Evolutionary conservation across 2,329 filamentous ascomycete species (phyloP).

Genomic region (Talaromyces sp.): DNA sequence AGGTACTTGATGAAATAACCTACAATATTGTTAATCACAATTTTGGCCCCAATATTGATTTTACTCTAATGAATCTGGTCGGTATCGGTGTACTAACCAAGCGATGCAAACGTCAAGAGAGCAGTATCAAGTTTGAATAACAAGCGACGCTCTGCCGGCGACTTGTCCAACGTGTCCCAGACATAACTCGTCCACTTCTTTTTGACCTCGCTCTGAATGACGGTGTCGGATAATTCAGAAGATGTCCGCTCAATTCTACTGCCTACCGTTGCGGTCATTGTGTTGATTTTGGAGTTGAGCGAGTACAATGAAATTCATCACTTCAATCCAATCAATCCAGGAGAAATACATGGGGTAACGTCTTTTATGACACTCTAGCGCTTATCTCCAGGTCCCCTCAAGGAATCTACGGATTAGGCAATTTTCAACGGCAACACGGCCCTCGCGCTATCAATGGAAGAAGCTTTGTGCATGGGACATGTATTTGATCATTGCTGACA

Average conservation of each 20-base stretch:
- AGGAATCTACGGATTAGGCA: background rate
- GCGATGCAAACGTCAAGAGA: constrained; percentile 47
- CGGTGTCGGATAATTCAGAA: constrained; percentile 12
- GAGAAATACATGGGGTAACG: background rate
- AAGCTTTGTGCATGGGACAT: constrained; percentile 18
- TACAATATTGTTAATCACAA: constrained; percentile 18
- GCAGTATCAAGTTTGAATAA: constrained; percentile 50
- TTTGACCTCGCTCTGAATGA: constrained; percentile 30
- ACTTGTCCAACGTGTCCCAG: constrained; percentile 54
- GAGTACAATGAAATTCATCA: background rate
- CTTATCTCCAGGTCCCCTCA: background rate
- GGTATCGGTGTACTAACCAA: constrained; percentile 29
- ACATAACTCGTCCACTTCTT: constrained; percentile 50
- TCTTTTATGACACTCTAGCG: background rate
- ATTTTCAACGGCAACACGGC: too few relatives aligned
- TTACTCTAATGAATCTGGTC: too few relatives aligned
- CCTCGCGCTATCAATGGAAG: too few relatives aligned
- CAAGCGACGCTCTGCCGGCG: constrained; percentile 48
- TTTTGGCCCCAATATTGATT: background rate
- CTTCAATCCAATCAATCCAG: too few relatives aligned
- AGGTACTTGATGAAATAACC: constrained; percentile 53
- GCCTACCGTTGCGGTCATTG: background rate
- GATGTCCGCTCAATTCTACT: constrained; percentile 14
- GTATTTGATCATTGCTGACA: background rate
- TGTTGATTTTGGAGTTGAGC: background rate